Conservation (phyloP, 345 rosid genomes). For the Brassica juncea region DNA sequence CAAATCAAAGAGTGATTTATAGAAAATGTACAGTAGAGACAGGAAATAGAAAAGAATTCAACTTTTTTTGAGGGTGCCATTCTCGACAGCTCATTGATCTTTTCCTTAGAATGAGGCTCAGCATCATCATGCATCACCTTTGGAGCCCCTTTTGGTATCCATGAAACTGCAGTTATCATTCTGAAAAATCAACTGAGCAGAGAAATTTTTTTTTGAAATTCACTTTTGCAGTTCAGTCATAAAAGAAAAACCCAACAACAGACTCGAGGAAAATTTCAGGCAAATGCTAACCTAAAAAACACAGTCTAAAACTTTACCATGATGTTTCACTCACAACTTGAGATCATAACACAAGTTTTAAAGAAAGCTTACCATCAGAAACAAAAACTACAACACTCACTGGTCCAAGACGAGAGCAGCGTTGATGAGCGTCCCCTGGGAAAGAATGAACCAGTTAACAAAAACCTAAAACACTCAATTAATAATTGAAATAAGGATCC, state of each 20-base stretch:
- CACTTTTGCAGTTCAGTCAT: background rate
- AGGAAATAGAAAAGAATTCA: background rate
- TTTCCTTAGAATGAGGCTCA: background rate
- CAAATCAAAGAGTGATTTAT: no score
- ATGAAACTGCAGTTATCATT: background rate
- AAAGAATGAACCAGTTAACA: no score
- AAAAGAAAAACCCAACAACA: background rate
- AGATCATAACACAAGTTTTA: no score
- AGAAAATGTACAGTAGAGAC: background rate
- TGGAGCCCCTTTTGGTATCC: conserved; percentile 42
- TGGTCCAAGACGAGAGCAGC: no score
- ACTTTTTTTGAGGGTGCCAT: background rate
- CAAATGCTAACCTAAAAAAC: background rate
- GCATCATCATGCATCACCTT: background rate
- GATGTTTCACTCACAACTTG: no score
- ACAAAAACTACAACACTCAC: no score
- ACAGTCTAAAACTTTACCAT: background rate
- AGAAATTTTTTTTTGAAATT: background rate
- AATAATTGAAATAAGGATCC: no score
- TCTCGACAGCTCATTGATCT: no score
- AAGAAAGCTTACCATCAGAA: no score
- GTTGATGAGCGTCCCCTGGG: no score
- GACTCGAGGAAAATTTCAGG: background rate
- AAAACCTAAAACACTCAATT: no score
- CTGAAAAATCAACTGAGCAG: background rate